phyloP scores from a whole-genome alignment of 176 grass and related monocot genomes.

The Bothriochloa decipiens region DNA sequence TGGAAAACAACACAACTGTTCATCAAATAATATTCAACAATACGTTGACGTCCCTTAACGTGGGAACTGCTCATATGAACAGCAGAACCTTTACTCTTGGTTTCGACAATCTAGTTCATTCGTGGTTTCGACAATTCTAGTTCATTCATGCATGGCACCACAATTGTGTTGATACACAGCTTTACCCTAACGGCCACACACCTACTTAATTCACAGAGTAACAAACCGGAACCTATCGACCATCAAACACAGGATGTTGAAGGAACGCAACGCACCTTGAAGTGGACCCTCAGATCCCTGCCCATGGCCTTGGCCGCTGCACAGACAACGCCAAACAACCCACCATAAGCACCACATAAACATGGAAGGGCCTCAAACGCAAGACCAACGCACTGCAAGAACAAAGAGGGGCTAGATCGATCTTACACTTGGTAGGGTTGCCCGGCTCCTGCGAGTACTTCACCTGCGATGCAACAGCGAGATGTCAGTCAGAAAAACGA shows the following conservation, averaged over 20 bases:
- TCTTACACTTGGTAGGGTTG: slow-evolving; percentile 81
- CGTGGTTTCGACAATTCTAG: no score
- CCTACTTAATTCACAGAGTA: background rate
- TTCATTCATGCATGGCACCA: background rate
- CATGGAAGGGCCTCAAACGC: background rate
- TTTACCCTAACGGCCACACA: background rate
- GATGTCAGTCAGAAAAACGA: slow-evolving; percentile 15
- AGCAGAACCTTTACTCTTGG: no score
- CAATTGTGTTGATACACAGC: no score
- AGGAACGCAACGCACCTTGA: slow-evolving; percentile 63
- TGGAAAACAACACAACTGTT: background rate
- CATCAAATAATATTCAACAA: background rate
- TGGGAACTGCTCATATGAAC: background rate
- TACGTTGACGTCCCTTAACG: slow-evolving; percentile 31
- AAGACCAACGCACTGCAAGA: background rate
- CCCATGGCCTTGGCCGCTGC: slow-evolving; percentile 90
- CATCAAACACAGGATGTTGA: background rate
- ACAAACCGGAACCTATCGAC: background rate
- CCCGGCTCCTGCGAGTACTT: slow-evolving; percentile 75
- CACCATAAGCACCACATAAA: background rate
- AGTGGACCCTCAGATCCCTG: slow-evolving; percentile 85
- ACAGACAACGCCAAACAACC: slow-evolving; percentile 28
- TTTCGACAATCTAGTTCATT: no score
- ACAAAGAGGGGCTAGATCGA: slow-evolving; percentile 18
- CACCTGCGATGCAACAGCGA: slow-evolving; percentile 50